Base-by-base conservation (phyloP, 2,329 filamentous ascomycete species). In the Penicillium frequentans region DNA sequence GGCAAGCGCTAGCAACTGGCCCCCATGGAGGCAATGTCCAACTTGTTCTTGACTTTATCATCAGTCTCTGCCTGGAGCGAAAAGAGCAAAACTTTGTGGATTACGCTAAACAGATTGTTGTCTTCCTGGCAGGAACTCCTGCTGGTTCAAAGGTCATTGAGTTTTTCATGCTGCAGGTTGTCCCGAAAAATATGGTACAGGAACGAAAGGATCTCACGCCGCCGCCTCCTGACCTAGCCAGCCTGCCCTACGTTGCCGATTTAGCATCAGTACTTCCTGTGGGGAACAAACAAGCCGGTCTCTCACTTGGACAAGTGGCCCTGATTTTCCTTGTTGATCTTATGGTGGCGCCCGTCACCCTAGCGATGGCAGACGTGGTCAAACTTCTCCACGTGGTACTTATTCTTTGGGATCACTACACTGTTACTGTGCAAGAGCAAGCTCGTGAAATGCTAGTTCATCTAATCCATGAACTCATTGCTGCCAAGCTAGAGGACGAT, bases 1-100 rank as follows among this genome's bases (percentile, higher is more conserved):
- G 95, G 95, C 93, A 98, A 75, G 95, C 95, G 3, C 82, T 99
- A 46, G 93, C 93, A 0, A 96, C 93, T 0, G 93, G 95, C 0
- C 93, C 93, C 0, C 90, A 97, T 73, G 90, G 87, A 9, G 93
- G 93, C 21, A 99, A 99, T 68, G 95, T 99, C 11, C 91, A 96
- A 55, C 80, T 99, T 33, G 90, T 98, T 13, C 83, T 99, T 1
- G 93, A 98, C 72, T 99, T 99, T 70, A 95, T 99, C 74, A 98
- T 99, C 75, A 88, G 87, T 27, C 83, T 98, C 5, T 99, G 95
- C 66, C 79, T 99, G 11, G 95, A 99, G 68, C 87, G 93, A 31
- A 87, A 93, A 49, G 96, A 99, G 73, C 95, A 99, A 68, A 98
- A 97, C 67, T 99, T 97, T 73, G 93, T 99, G 54, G 91, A 97